phyloP scores from a whole-genome alignment of 1,139 yeast species.

The Eremothecium sinecaudum region DNA sequence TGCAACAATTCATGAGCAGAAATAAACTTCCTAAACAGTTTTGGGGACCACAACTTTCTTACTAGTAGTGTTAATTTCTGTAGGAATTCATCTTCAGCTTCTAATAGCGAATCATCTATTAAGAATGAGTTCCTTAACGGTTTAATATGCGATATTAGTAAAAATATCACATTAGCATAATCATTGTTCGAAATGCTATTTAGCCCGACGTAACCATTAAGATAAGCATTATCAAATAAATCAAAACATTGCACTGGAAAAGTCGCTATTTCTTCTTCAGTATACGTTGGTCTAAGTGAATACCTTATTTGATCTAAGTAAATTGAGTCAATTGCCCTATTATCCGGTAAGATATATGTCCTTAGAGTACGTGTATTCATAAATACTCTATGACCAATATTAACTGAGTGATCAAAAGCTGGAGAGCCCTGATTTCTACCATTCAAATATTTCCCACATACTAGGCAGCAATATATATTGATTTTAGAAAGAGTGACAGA shows the following conservation, averaged over 20 bases:
- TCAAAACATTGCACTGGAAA: slow-evolving; percentile 32
- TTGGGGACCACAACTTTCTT: slow-evolving; percentile 56
- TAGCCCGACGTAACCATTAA: slow-evolving; percentile 59
- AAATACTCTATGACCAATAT: slow-evolving; percentile 53
- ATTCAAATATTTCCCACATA: slow-evolving; percentile 65
- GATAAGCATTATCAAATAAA: slow-evolving; percentile 38
- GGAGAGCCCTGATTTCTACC: slow-evolving; percentile 57
- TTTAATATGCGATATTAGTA: slow-evolving; percentile 45
- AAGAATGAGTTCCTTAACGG: slow-evolving; percentile 46
- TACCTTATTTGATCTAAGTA: slow-evolving; percentile 43
- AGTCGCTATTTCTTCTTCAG: slow-evolving; percentile 28
- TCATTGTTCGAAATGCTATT: slow-evolving; percentile 44
- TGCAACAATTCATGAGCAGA: slow-evolving; percentile 61
- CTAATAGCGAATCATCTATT: slow-evolving; percentile 22
- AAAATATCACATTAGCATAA: slow-evolving; percentile 50
- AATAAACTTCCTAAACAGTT: slow-evolving; percentile 49
- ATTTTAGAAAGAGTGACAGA: slow-evolving; percentile 49
- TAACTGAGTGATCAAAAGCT: slow-evolving; percentile 60
- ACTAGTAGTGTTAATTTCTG: slow-evolving; percentile 38
- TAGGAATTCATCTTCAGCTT: slow-evolving; percentile 26
- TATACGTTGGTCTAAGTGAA: slow-evolving; percentile 46
- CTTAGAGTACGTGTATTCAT: slow-evolving; percentile 43
- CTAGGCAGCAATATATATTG: slow-evolving; percentile 63
- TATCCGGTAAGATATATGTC: slow-evolving; percentile 46
- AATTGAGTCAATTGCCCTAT: slow-evolving; percentile 10